Conservation (phyloP, 2,329 filamentous ascomycete species). For the Alternaria sp. region DNA sequence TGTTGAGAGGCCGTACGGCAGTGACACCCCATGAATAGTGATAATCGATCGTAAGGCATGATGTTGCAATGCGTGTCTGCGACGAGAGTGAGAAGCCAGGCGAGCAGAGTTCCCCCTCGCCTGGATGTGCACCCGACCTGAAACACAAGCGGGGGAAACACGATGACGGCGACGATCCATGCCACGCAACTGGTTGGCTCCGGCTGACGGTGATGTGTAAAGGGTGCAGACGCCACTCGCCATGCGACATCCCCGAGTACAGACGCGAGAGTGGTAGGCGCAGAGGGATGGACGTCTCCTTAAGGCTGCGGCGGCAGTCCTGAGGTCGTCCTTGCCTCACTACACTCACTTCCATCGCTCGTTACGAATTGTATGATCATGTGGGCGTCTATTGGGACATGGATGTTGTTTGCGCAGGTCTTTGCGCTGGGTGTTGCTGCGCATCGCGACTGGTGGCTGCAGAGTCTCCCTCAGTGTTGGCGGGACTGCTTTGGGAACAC, state of each 20-base stretch:
- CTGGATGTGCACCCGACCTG: background rate
- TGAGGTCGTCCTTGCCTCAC: background rate
- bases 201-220: background rate
- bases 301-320: background rate
- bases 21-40: background rate
- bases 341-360: background rate
- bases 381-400: constrained; percentile 1
- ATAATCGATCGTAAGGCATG: background rate
- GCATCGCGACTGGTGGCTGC: constrained; percentile 25
- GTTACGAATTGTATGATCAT: background rate
- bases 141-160: constrained; percentile 14
- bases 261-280: background rate
- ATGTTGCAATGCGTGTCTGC: background rate
- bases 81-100: background rate
- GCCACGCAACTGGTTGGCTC: constrained; percentile 5
- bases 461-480: constrained; percentile 29
- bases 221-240: constrained; percentile 1
- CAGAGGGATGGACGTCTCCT: background rate
- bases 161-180: constrained; percentile 5
- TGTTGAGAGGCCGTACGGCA: background rate
- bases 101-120: background rate
- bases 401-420: constrained; percentile 3
- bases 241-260: background rate
- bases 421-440: constrained; percentile 3
- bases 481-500: constrained; percentile 22